Base-by-base conservation (phyloP, 345 rosid species). In the Bruguiera parviflora region DNA sequence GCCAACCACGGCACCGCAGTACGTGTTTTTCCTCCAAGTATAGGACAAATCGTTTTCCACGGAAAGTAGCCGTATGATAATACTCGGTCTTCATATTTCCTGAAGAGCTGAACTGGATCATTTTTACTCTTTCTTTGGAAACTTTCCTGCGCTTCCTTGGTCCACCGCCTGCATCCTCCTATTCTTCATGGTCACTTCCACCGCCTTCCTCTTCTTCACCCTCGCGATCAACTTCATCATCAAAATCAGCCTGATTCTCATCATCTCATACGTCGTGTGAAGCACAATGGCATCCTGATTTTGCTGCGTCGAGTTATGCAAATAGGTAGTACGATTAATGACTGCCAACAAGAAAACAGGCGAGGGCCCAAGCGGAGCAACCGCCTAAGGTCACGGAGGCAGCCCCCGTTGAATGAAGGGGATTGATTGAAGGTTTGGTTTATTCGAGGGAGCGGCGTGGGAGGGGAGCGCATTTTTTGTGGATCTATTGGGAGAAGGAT, bases 1-100 rank as follows among this genome's bases (percentile, higher is more conserved):
- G 99, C 96, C 71, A 95, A 66, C 98, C 99, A 95, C 9, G 92
- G 84, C 81, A 95, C 80, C 83, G 89, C 96, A 35, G 90, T 92
- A 2, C 0, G 97, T 88, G 78, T 89, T 95, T 86, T 89, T 92
- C 85, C 94, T 84, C 77, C 86, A 63, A 32, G 76, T 66, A 73
- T 89, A 90, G 0, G 98, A 88, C 46, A 95, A 75, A 60, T 92
- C 96, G 75, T 77, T 90, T 92, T 31, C 98, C 99, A 75, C 90
- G 98, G 61, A 92, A 92, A 24, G 94, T 90, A 55, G 96, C 98
- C 90, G 82, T 81, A 27, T 72, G 71, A 72, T 95, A 92, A 63
- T 90, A 95, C 70, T 84, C 85, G 65, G 82, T 85, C 75, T 85
- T 95, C 53, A 89, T 33, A 74, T 76, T 83, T 90, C 81, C 79